Base-by-base conservation (phyloP, 2,329 filamentous ascomycete species). In the Plectosphaerella sp. region DNA sequence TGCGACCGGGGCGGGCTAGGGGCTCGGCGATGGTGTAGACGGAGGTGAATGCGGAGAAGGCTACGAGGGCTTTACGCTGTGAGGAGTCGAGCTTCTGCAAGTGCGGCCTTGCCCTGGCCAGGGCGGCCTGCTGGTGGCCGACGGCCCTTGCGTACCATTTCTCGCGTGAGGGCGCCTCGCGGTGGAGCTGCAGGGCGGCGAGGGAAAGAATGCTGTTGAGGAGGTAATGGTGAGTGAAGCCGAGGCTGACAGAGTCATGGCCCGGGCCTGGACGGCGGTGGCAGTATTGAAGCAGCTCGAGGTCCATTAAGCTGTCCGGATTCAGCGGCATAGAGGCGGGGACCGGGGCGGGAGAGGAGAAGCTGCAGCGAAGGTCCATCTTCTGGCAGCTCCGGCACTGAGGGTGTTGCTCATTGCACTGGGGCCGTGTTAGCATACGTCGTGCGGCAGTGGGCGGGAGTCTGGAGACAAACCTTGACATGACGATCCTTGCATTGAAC, bases 131-230 rank as follows among this genome's bases (percentile, higher is more conserved):
- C 15, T 50, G 48, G 18, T 45, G 41, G 15, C 39, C 41, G 8
- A 50, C 41, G 20, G 48, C 48, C 15, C 48, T 22, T 2, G 41
- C 18, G 15, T 50, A 50, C 48, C 48, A 50, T 16, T 50, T 50
- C 3, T 11, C 10, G 39, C 10, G 10, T 9, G 48, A 47, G 24
- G 14, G 24, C 24, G 28, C 45, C 20, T 47, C 45, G 15, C 45
- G 18, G 45, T 18, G 33, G 25, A 47, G 45, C 15, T 47, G 25
- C 11, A 47, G 16, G 15, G 45, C 45, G 12, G 45, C 33, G 25
- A 47, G 25, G 25, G 25, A 24, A 12, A 47, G 45, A n/a, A 47
- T 47, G 22, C 25, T 35, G 25, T 47, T 47, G 10, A 47, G 25
- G 3, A 47, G 33, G 28, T 47, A 47, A 24, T 33, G 45, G 25